Base-by-base conservation (phyloP, 441 rosid species). In the Manihot esculenta region DNA sequence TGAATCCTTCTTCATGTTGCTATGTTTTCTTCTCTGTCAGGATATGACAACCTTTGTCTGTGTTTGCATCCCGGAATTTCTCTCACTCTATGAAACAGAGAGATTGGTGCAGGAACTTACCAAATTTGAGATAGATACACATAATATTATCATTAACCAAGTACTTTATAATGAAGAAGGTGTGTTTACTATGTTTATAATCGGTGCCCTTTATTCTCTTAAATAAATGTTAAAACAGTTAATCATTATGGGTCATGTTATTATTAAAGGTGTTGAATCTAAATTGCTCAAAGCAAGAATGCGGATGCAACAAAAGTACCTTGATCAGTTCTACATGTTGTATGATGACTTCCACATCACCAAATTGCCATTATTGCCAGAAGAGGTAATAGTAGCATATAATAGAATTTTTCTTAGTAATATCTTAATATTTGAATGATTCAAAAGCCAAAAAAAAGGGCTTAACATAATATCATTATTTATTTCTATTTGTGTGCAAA, bases 81-180 rank as follows among this genome's bases (percentile, higher is more conserved):
- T 95, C 68, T 96, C 98, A 74, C 95, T 93, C 41, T 93, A 93
- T 64, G 99, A 96, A 87, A 96, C 97, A 35, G 98, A 96, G 81
- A 91, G 99, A 83, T 79, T 96, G 74, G 98, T 96, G 70, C 98
- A 96, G 86, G 99, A 96, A 81, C 98, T 96, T 74, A 84, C 99
- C 74, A 96, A 93, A 80, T 93, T 96, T 56, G 99, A 94, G 87
- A 94, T 94, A 10, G 99, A 94, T 75, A 88, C 99, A 8, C 99
- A 91, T 70, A 93, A 96, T 77, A 91, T 96, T 55, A 93, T 96
- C 73, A 93, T 96, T 74, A 96, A 96, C 86, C 98, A 96, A 89
- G 99, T 93, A 35, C 84, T 96, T 59, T 96, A 77, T 62, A 84
- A 86, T 33, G 97, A 94, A 63, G 98, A 96, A 78, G 99, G 99